phyloP scores from a whole-genome alignment of 2,329 filamentous ascomycete species.

The Exophiala oligosperma region DNA sequence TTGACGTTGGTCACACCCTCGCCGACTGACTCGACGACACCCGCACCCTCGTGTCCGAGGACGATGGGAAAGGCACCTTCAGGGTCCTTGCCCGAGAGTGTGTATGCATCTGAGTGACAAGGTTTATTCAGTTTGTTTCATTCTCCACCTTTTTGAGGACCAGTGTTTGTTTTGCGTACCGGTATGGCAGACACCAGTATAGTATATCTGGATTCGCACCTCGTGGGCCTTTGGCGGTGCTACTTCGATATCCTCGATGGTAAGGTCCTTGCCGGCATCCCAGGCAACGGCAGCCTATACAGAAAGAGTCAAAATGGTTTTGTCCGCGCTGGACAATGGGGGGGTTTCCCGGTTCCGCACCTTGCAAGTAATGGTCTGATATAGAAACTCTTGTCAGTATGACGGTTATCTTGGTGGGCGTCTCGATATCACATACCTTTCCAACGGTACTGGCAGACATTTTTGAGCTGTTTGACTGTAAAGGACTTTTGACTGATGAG shows the following conservation, averaged over 20 bases:
- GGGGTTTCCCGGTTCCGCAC: constrained; percentile 35
- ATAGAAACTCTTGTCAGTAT: constrained; percentile 3
- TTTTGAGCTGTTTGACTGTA: constrained; percentile 6
- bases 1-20: constrained; percentile 95
- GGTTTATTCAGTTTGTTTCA: constrained; percentile 9
- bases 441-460: constrained; percentile 29
- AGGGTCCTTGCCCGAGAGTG: constrained; percentile 91
- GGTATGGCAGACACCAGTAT: constrained; percentile 98
- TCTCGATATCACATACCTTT: constrained; percentile 24
- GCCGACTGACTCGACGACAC: constrained; percentile 88
- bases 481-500: too few species aligned
- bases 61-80: constrained; percentile 91
- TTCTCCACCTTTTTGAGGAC: background rate
- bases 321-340: background rate
- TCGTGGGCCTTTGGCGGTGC: constrained; percentile 85
- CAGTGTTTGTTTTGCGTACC: constrained; percentile 53
- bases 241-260: constrained; percentile 90
- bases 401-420: background rate
- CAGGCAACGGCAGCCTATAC: constrained; percentile 85
- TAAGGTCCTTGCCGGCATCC: constrained; percentile 89
- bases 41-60: constrained; percentile 86
- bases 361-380: constrained; percentile 89
- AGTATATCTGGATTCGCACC: constrained; percentile 94
- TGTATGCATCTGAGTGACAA: constrained; percentile 73
- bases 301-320: constrained; percentile 9